A percentile compares a stretch with the other conserved stretches of the same genome.
Conservation (phyloP, 257 asterid genomes). For the Lycium ferocissimum region DNA sequence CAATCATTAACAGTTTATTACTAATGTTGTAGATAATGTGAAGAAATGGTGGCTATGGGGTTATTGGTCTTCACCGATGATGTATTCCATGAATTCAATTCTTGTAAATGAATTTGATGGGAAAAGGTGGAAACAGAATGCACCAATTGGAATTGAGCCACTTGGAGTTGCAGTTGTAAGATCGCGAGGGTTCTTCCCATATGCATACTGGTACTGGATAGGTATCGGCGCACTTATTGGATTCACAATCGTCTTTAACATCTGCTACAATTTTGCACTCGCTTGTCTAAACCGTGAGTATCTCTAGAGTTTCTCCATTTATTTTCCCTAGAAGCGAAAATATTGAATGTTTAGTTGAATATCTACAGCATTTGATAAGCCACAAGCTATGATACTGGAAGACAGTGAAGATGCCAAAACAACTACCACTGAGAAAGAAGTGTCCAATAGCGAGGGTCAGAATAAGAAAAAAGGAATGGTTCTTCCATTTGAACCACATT, state of each 20-base stretch:
- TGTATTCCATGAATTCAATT: conserved; percentile 16
- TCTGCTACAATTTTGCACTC: conserved; percentile 15
- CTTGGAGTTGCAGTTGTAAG: conserved; percentile 19
- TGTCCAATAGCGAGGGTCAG: background rate
- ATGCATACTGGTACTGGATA: conserved; percentile 29
- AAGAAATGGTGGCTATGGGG: conserved; percentile 30
- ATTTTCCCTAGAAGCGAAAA: background rate
- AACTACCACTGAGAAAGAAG: background rate
- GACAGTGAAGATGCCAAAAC: conserved; percentile 14
- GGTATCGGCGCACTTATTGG: conserved; percentile 29
- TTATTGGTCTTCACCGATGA: conserved; percentile 8
- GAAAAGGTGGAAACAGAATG: conserved; percentile 11
- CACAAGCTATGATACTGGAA: background rate
- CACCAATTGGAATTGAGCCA: conserved; percentile 9
- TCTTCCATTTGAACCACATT: conserved; percentile 65
- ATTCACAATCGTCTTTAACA: background rate
- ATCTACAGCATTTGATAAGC: conserved; percentile 22
- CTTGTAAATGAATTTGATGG: conserved; percentile 28
- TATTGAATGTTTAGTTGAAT: background rate
- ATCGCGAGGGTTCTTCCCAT: conserved; percentile 22
- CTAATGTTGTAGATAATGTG: background rate
- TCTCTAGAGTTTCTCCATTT: background rate
- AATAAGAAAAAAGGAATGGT: conserved; percentile 47
- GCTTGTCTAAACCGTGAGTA: conserved; percentile 14
- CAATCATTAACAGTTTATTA: background rate